A percentile compares a stretch with the other conserved stretches of the same genome.
These are phyloP conservation scores for Suillus paluster DNA, from an alignment of 768 basidiomycete species.

Conservation along the genomic window DNA sequence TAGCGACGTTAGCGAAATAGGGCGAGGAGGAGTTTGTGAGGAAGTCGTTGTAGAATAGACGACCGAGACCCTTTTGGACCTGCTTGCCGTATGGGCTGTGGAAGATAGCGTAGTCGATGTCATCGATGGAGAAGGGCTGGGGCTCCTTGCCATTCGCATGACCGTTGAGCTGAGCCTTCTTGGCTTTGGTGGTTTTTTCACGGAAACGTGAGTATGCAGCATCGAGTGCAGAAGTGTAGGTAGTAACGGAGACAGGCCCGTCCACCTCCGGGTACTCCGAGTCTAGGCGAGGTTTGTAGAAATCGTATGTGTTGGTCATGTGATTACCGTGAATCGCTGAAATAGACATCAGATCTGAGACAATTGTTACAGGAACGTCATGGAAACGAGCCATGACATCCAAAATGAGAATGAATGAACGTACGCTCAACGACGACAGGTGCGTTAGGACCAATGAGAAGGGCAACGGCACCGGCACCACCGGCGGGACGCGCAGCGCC, in stretches of 20 bases:
- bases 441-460: slow-evolving; percentile 95
- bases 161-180: slow-evolving; percentile 50
- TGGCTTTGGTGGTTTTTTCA: slow-evolving; percentile 73
- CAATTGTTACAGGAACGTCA: slow-evolving; percentile 10
- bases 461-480: slow-evolving; percentile 94
- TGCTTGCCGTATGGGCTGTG: slow-evolving; percentile 99
- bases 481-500: slow-evolving; percentile 94
- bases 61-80: slow-evolving; percentile 95
- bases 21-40: slow-evolving; percentile 71
- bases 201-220: slow-evolving; percentile 85
- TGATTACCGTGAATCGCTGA: slow-evolving; percentile 94
- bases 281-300: slow-evolving; percentile 96
- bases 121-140: slow-evolving; percentile 70
- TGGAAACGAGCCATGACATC: slow-evolving; percentile 39
- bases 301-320: slow-evolving; percentile 98
- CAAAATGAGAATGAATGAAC: slow-evolving; percentile 47
- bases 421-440: slow-evolving; percentile 94
- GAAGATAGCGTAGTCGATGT: slow-evolving; percentile 93
- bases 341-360: slow-evolving; percentile 15
- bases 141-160: slow-evolving; percentile 38
- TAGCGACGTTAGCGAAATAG: slow-evolving; percentile 70
- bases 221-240: slow-evolving; percentile 94
- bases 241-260: slow-evolving; percentile 93
- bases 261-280: slow-evolving; percentile 98
- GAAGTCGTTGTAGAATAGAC: slow-evolving; percentile 93